Base-by-base conservation (phyloP, 345 rosid genomes). In the Eutrema japonicum region DNA sequence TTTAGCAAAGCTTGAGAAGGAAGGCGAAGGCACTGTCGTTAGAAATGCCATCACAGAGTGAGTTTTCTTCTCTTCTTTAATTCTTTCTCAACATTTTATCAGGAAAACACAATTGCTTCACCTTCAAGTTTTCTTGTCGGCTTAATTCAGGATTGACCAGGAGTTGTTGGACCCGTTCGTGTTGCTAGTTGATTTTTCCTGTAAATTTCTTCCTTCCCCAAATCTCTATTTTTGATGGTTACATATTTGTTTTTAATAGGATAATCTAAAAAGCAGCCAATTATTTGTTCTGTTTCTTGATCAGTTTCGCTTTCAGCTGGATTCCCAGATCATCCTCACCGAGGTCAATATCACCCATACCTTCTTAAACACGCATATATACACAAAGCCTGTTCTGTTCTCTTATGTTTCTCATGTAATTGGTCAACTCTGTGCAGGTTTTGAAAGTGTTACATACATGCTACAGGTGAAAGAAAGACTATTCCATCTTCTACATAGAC, bases 371-470 rank as follows among this genome's bases (percentile, higher is more conserved):
- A 67, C 63, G 5, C 53, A 37, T 11, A 74, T 7, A 14, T 29
- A 2, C 65, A 65, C 16, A 49, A 7, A 56, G 29, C 18, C 29
- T 69, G 0, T 42, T 53, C 4, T 35, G 38, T 71, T 61, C 33
- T 65, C 14, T 58, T 6, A 53, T 2, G 10, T 7, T 64, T 12
- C 2, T 22, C 26, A 66, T 30, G 38, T 35, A 67, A 40, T n/a
- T 54, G 8, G 57, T n/a, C 14, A 64, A 72, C 11, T 73, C 9
- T 54, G 2, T 56, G 43, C 89, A 89, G 97, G 97, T 47, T 94
- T 95, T 72, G 97, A 95, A 81, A 95, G 97, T 62, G 91, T 92
- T 73, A 90, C 97, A 52, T 95, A 95, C 88, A 83, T 95, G 96
- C 52, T 90, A 52, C 81, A 95, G 84, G 98, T 89, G 74, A 32